Evolutionary conservation across 805 yeast genomes (phyloP).

Genomic region (Nakazawaea laoshanensis): DNA sequence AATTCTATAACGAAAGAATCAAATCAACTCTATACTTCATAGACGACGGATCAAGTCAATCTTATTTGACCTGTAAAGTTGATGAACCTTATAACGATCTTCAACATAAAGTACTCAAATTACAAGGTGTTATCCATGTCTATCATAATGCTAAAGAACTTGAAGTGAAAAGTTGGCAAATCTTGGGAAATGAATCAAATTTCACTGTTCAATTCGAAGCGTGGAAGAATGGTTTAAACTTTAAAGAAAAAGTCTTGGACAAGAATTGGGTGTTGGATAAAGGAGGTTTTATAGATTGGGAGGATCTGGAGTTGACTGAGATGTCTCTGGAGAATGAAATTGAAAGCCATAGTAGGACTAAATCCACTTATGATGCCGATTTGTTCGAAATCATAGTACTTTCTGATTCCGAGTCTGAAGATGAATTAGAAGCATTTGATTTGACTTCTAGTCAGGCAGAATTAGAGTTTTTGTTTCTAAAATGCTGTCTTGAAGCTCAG

Average conservation of each 20-base stretch:
- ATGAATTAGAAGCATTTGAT: not conserved
- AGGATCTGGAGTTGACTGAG: slow-evolving; percentile 4
- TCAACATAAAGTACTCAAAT: not conserved
- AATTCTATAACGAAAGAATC: not conserved
- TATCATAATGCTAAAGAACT: slow-evolving; percentile 2
- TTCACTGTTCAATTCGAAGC: slow-evolving; percentile 1
- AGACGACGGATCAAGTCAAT: slow-evolving; percentile 9
- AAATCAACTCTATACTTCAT: slow-evolving; percentile 2
- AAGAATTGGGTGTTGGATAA: slow-evolving; percentile 4
- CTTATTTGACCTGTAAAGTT: slow-evolving; percentile 5
- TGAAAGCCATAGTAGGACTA: slow-evolving; percentile 1
- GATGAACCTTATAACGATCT: too few species aligned
- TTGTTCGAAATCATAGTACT: not conserved
- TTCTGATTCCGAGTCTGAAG: slow-evolving; percentile 1
- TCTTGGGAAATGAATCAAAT: slow-evolving; percentile 4
- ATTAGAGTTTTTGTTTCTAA: slow-evolving; percentile 4
- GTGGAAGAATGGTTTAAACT: not conserved
- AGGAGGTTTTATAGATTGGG: slow-evolving; percentile 1
- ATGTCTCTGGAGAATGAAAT: not conserved
- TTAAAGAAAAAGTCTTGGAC: not conserved
- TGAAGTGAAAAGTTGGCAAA: slow-evolving; percentile 2
- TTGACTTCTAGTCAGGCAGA: not conserved
- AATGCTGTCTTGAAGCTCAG: slow-evolving; percentile 1
- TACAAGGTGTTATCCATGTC: slow-evolving; percentile 2
- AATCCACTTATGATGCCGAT: slow-evolving; percentile 1